phyloP scores from a whole-genome alignment of 441 rosid species.

The Kokia cookei region DNA sequence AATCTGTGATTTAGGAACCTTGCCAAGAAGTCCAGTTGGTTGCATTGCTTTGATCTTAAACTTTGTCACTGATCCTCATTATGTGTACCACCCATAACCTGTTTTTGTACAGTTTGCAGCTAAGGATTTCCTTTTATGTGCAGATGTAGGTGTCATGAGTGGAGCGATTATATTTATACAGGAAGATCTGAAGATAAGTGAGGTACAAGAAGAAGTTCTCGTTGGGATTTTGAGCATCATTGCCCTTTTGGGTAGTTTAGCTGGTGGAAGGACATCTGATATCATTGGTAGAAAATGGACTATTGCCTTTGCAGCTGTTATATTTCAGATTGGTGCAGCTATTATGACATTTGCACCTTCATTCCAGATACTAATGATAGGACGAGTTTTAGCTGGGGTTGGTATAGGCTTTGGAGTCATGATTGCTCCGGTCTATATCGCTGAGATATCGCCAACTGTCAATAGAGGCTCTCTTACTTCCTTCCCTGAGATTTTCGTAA shows the following conservation, averaged over 20 bases:
- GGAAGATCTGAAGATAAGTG: slow-evolving; percentile 73
- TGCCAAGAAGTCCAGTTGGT: neutral
- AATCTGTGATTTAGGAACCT: neutral
- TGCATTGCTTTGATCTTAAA: neutral
- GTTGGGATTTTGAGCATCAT: slow-evolving; percentile 76
- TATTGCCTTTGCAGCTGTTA: slow-evolving; percentile 77
- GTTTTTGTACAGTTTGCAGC: neutral
- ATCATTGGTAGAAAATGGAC: slow-evolving; percentile 85
- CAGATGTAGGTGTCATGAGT: slow-evolving; percentile 97
- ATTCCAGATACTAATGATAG: slow-evolving; percentile 60
- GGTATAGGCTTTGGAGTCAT: slow-evolving; percentile 87
- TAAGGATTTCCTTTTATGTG: neutral
- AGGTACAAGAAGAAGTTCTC: slow-evolving; percentile 76
- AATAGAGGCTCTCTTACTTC: slow-evolving; percentile 76
- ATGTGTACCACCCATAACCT: neutral
- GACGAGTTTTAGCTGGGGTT: slow-evolving; percentile 71
- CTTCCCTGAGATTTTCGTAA: slow-evolving; percentile 82
- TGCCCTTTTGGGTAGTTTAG: slow-evolving; percentile 80
- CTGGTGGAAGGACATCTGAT: slow-evolving; percentile 86
- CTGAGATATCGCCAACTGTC: slow-evolving; percentile 73
- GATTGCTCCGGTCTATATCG: slow-evolving; percentile 92
- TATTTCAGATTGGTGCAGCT: slow-evolving; percentile 74
- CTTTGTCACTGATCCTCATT: neutral
- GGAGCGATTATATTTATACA: slow-evolving; percentile 88
- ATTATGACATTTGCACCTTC: slow-evolving; percentile 79